phyloP scores from a whole-genome alignment of 305 asterid species.

The Solanum chacoense region DNA sequence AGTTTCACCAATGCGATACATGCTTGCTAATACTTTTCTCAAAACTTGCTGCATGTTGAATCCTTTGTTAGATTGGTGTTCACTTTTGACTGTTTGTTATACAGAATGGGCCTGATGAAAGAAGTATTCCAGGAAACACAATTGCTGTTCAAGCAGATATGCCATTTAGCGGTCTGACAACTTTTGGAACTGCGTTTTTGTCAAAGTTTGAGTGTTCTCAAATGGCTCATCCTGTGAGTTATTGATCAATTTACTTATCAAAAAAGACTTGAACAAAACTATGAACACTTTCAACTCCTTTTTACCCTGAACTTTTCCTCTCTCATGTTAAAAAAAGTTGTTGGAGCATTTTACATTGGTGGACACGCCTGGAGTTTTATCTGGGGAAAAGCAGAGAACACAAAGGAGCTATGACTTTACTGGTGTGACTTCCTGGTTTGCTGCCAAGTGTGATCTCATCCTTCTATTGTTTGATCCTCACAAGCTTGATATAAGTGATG shows the following conservation, averaged over 20 bases:
- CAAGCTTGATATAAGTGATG: slow-evolving; percentile 60
- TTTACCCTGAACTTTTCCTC: not conserved
- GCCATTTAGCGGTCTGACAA: slow-evolving; percentile 91
- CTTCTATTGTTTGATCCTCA: slow-evolving; percentile 89
- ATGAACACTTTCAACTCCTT: not conserved
- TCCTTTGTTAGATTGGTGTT: slow-evolving; percentile 4
- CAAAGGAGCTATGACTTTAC: slow-evolving; percentile 96
- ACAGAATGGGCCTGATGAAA: slow-evolving; percentile 94
- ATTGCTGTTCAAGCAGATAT: slow-evolving; percentile 96
- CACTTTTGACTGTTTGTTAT: slow-evolving; percentile 4
- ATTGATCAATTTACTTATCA: slow-evolving; percentile 1
- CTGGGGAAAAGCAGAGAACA: slow-evolving; percentile 95
- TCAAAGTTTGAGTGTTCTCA: slow-evolving; percentile 96
- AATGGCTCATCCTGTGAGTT: slow-evolving; percentile 94
- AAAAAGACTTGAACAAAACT: not conserved
- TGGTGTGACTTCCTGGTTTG: slow-evolving; percentile 97
- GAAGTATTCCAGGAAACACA: slow-evolving; percentile 95
- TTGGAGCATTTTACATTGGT: slow-evolving; percentile 90
- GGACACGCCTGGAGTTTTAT: slow-evolving; percentile 93
- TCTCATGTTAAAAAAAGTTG: slow-evolving; percentile 37
- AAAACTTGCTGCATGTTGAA: not conserved
- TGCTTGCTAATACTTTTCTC: not conserved
- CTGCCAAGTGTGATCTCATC: slow-evolving; percentile 86
- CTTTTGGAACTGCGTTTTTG: slow-evolving; percentile 83
- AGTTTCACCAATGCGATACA: not conserved